These are phyloP conservation scores for Boletus rex-veris DNA, from an alignment of 768 basidiomycete genomes.

Conservation along the genomic window DNA sequence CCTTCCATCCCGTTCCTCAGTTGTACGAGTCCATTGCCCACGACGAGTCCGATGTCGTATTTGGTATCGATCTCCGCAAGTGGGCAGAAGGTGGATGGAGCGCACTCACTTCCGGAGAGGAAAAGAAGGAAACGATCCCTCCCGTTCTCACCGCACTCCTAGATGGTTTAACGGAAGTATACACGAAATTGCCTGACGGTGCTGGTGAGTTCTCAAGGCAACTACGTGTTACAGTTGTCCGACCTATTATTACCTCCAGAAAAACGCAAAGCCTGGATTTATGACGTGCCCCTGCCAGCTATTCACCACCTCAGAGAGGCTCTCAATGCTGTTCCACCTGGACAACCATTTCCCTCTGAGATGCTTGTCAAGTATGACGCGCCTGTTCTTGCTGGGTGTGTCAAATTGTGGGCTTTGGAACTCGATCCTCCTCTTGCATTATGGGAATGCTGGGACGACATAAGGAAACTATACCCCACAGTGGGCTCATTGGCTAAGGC, in stretches of 20 bases:
- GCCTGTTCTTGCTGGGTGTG: slow-evolving; percentile 77
- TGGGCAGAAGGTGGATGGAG: slow-evolving; percentile 88
- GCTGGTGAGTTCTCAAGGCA: slow-evolving; percentile 43
- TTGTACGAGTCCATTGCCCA: slow-evolving; percentile 84
- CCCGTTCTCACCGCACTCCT: slow-evolving; percentile 71
- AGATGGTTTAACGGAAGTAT: slow-evolving; percentile 58
- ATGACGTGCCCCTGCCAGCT: slow-evolving; percentile 82
- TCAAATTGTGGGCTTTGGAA: slow-evolving; percentile 92
- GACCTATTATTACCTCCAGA: slow-evolving; percentile 41
- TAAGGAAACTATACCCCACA: slow-evolving; percentile 81
- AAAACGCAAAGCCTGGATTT: slow-evolving; percentile 90
- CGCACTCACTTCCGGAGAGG: slow-evolving; percentile 49
- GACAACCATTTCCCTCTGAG: slow-evolving; percentile 45
- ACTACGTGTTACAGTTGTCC: not conserved
- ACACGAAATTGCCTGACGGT: slow-evolving; percentile 58
- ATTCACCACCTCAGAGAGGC: slow-evolving; percentile 84
- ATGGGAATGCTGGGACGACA: slow-evolving; percentile 91
- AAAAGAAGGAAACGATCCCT: slow-evolving; percentile 64
- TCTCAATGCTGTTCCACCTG: slow-evolving; percentile 65
- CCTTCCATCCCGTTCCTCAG: slow-evolving; percentile 83
- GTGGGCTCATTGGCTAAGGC: slow-evolving; percentile 53
- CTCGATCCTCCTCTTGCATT: slow-evolving; percentile 80
- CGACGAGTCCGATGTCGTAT: slow-evolving; percentile 80
- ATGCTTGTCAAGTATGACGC: slow-evolving; percentile 75
- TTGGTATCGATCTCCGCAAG: slow-evolving; percentile 86